Evolutionary conservation across 2,329 filamentous ascomycete genomes (phyloP), one percentile per base, ranked within the genome.

Genomic region (Anisogramma anomala): DNA sequence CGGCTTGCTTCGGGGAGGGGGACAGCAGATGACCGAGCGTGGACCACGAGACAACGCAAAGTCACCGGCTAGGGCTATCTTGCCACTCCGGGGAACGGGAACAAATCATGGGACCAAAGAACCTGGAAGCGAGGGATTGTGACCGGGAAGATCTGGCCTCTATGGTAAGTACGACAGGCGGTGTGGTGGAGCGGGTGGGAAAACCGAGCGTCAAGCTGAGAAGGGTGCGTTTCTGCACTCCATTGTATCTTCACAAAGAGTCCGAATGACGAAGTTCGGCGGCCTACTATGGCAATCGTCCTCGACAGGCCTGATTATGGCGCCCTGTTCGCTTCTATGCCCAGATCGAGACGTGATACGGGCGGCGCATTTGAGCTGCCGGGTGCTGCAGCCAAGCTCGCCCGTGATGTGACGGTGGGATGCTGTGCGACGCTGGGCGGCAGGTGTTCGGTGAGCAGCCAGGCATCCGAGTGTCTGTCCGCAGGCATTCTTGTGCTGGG

Each of bases 341-440:
- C n/a, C n/a, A n/a, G n/a, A n/a, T n/a, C n/a, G n/a, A n/a, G n/a
- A n/a, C n/a, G n/a, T n/a, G n/a, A n/a, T n/a, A n/a, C n/a, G n/a
- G n/a, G n/a, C n/a, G n/a, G n/a, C n/a, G n/a, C 4, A 7, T 6
- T 4, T 14, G 11, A 8, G 18, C 22, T 9, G n/a, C 27, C 34
- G n/a, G 15, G 17, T 15, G 17, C 19, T 25, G 18, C 19, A 31
- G 27, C 27, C 36, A 26, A 30, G 18, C 15, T 38, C 26, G 26
- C 15, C 27, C 11, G 26, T 26, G 36, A 38, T 8, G 11, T 25
- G n/a, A 27, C 20, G 26, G 14, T 10, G n/a, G 10, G 4, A 9
- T 31, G 36, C 7, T 17, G 36, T 38, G 36, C 36, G 36, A 38
- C 36, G 36, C 15, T 31, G 11, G 13, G 23, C 18, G 36, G n/a